Conservation (phyloP, 2,329 filamentous ascomycete genomes). For the Arthroderma sp. region DNA sequence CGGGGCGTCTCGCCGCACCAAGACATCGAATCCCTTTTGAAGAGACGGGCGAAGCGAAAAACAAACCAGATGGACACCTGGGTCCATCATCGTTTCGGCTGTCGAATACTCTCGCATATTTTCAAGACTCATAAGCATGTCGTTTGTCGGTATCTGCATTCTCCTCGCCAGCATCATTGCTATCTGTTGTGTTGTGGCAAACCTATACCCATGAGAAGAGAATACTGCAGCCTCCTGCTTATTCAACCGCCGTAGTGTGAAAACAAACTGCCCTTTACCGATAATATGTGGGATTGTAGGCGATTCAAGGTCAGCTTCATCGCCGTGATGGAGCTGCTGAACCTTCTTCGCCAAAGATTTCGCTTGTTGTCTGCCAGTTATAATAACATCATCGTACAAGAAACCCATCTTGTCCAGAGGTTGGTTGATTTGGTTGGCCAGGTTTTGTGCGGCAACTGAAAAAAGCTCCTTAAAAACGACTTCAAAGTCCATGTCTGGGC, state of each 20-base stretch:
- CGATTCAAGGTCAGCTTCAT: constrained; percentile 26
- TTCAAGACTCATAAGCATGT: constrained; percentile 48
- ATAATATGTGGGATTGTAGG: constrained; percentile 27
- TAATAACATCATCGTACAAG: constrained; percentile 63
- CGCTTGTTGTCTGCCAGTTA: constrained; percentile 41
- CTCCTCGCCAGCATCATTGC: constrained; percentile 53
- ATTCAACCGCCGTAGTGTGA: constrained; percentile 54
- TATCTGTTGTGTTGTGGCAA: constrained; percentile 57
- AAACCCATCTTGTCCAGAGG: constrained; percentile 51
- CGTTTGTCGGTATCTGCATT: constrained; percentile 56
- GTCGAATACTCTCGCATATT: constrained; percentile 47
- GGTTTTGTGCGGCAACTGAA: constrained; percentile 61
- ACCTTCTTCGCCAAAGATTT: constrained; percentile 7
- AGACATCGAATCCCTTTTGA: constrained; percentile 48
- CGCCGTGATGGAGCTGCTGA: not conserved
- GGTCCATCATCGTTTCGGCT: constrained; percentile 13
- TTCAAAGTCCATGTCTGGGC: constrained; percentile 55
- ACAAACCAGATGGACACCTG: constrained; percentile 30
- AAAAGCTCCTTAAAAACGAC: constrained; percentile 71
- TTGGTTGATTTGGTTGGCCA: constrained; percentile 54
- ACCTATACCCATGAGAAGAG: constrained; percentile 62
- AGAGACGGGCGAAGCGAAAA: constrained; percentile 36
- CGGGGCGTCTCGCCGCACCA: constrained; percentile 43
- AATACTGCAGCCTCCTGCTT: constrained; percentile 50
- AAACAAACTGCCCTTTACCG: constrained; percentile 66